Base-by-base conservation (phyloP, 768 basidiomycete species). In the Pleurotus pulmonarius region DNA sequence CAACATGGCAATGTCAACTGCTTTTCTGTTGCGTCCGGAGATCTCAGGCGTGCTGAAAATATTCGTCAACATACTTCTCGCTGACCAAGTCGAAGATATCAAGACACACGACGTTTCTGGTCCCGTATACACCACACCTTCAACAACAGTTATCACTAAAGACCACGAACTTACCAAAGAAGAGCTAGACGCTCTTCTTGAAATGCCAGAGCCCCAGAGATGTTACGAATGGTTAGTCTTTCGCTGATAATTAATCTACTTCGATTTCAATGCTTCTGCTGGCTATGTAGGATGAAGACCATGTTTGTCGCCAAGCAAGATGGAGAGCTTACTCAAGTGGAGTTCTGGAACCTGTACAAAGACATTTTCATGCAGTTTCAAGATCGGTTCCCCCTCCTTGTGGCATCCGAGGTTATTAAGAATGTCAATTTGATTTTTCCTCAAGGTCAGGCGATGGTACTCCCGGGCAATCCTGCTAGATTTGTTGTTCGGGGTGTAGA, bases 301-400 rank as follows among this genome's bases (percentile, higher is more conserved):
- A 89, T 92, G 79, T 98, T 95, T 63, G 78, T 88, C 13, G 76
- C 86, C 15, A 86, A 87, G 58, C 70, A 86, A 1, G 85, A 88
- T 3, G 84, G 88, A 3, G 90, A 94, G 64, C 74, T 98, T 46
- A 94, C 92, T 0, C 97, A 98, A 69, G 93, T 96, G 34, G 87
- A 92, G 55, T 92, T 99, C 65, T 99, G 96, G 95, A 92, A 84
- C 56, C 79, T 94, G 11, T 99, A 99, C 73, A 87, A 89, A 59
- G 88, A 90, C 57, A 83, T 83, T 1, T 97, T 98, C 63, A 72
- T 80, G 1, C 83, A 85, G 1, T 78, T 76, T 64, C 68, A 78
- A 57, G 81, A 83, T 1, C 76, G 76, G 55, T 75, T 82, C 56
- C 81, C 82, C 9, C 73, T 92, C 44, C 81, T 94, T 2, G 82